These are phyloP conservation scores for Solanum pennellii DNA, from an alignment of 257 asterid genomes.

Conservation along the genomic window DNA sequence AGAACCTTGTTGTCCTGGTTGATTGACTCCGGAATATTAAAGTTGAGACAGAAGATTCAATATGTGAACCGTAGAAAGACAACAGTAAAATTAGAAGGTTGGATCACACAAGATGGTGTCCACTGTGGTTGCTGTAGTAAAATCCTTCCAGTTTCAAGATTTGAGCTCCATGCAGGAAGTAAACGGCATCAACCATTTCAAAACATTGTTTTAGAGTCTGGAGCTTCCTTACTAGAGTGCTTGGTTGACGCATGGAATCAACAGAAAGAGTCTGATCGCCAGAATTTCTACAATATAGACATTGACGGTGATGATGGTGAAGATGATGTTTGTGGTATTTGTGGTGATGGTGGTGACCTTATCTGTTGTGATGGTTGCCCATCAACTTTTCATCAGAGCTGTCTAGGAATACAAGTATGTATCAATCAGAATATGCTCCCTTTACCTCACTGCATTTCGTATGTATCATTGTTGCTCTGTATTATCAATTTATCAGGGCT, in stretches of 20 bases:
- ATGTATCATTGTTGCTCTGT: neutral
- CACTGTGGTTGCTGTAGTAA: conserved; percentile 12
- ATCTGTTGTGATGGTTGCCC: conserved; percentile 16
- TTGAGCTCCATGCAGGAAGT: conserved; percentile 12
- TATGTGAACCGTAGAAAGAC: neutral
- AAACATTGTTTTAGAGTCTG: conserved; percentile 8
- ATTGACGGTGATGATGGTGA: conserved; percentile 7
- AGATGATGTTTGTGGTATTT: conserved; percentile 12
- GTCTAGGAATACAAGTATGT: conserved; percentile 5
- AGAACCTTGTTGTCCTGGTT: conserved; percentile 12
- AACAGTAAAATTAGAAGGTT: conserved; percentile 5
- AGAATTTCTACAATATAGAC: neutral
- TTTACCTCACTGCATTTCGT: neutral
- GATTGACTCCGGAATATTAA: neutral
- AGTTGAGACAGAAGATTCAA: conserved; percentile 1
- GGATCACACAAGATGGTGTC: conserved; percentile 9
- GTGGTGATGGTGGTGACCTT: conserved; percentile 16
- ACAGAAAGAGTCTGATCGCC: conserved; percentile 2
- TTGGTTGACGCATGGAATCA: conserved; percentile 10
- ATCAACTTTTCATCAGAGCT: conserved; percentile 10
- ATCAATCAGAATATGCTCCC: neutral
- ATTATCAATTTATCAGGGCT: neutral
- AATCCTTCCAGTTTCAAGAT: conserved; percentile 6
- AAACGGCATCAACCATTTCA: conserved; percentile 2
- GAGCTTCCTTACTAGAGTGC: neutral